These are phyloP conservation scores for Penicillium sclerotigenum DNA, from an alignment of 2,329 filamentous ascomycete species.

Conservation along the genomic window DNA sequence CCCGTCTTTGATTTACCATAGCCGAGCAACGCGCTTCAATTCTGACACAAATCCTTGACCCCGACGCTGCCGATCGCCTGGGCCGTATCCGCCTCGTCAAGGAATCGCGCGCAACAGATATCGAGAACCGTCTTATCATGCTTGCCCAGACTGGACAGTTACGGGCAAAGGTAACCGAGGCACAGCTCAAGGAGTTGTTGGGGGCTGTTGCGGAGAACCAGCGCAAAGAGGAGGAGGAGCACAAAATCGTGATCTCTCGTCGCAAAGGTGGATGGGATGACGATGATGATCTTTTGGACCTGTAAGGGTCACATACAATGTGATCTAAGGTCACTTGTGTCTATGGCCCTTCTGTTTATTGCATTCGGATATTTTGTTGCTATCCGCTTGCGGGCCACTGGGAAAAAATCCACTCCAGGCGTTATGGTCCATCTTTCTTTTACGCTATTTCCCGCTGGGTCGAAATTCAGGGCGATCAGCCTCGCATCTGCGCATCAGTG, in stretches of 20 bases:
- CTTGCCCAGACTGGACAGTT: conserved; percentile 86
- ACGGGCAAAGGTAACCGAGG: conserved; percentile 81
- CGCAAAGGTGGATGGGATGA: conserved; percentile 84
- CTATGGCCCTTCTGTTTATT: not conserved
- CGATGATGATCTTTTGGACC: conserved; percentile 53
- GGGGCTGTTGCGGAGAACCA: conserved; percentile 77
- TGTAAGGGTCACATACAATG: conserved; percentile 26
- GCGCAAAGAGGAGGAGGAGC: conserved; percentile 55
- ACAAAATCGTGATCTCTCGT: conserved; percentile 82
- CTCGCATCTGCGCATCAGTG: conserved; percentile 2
- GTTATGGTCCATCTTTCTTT: conserved; percentile 10
- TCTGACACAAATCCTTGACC: conserved; percentile 88
- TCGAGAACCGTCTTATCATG: conserved; percentile 91
- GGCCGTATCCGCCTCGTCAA: conserved; percentile 95
- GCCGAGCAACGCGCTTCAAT: conserved; percentile 50
- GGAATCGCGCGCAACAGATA: conserved; percentile 79
- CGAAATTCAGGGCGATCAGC: not conserved
- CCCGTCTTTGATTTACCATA: conserved; percentile 8
- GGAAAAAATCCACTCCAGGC: conserved; percentile 13
- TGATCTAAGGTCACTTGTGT: not conserved
- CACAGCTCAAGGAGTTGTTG: conserved; percentile 87
- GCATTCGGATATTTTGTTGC: conserved; percentile 3
- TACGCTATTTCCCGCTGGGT: conserved; percentile 7
- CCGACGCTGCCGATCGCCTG: conserved; percentile 87
- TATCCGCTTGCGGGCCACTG: not conserved